These are phyloP conservation scores for Puccinia triticina DNA, from an alignment of 1,284 basidiomycete species.

Conservation along the genomic window DNA sequence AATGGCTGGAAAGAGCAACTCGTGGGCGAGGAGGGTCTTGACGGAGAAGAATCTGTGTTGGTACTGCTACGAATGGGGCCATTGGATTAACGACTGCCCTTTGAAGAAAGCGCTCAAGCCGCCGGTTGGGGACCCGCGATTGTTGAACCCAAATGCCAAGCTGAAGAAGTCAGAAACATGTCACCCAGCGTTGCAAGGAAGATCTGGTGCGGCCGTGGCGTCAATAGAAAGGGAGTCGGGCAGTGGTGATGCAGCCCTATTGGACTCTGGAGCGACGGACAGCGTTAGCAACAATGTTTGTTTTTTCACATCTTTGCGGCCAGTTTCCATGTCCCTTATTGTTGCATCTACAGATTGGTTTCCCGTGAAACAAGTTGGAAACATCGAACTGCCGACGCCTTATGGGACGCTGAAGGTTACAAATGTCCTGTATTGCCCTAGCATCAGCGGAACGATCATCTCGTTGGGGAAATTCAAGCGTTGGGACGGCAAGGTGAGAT, in stretches of 20 bases:
- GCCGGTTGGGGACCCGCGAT: background rate
- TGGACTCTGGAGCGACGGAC: slow-evolving; percentile 15
- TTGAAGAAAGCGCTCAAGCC: background rate
- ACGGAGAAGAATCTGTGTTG: background rate
- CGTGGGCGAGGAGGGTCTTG: background rate
- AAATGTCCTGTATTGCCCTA: background rate
- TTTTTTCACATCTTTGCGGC: background rate
- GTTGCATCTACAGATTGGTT: slow-evolving; percentile 11
- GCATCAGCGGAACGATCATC: slow-evolving; percentile 3
- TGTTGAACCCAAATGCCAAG: background rate
- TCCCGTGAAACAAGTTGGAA: background rate
- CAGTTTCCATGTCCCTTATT: background rate
- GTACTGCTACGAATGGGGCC: background rate
- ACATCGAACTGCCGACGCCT: background rate
- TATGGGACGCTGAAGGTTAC: background rate
- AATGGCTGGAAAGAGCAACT: no score
- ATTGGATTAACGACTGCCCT: background rate
- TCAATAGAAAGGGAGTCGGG: background rate
- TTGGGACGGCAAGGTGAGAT: background rate
- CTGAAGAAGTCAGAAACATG: background rate
- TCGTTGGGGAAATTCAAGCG: background rate
- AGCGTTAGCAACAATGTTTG: slow-evolving; percentile 9
- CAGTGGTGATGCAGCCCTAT: background rate
- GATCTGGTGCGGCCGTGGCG: background rate
- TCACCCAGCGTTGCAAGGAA: background rate